A percentile compares a stretch with the other conserved stretches of the same genome.
Evolutionary conservation across 2,329 filamentous ascomycete species (phyloP).

Genomic region (Claviceps spartinae): DNA sequence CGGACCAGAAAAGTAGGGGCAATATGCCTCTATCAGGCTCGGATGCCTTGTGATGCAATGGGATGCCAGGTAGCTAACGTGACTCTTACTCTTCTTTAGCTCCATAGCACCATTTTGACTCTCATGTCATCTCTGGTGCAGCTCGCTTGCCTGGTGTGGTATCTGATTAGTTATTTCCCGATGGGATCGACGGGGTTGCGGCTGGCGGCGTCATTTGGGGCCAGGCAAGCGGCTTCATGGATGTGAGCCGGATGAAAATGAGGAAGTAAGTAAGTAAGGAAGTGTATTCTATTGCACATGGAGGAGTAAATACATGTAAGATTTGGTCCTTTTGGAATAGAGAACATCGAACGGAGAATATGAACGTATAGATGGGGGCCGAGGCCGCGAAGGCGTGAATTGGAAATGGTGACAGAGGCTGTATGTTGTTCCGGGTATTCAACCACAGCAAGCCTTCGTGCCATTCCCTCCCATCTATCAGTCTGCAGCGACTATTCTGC

Average conservation of each 20-base stretch:
- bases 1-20: not conserved
- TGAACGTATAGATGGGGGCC: too few relatives aligned
- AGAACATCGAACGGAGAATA: too few relatives aligned
- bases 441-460: too few relatives aligned
- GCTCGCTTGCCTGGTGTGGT: constrained; percentile 75
- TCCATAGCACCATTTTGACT: constrained; percentile 73
- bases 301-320: too few relatives aligned
- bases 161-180: constrained; percentile 92
- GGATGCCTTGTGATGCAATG: not conserved
- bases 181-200: constrained; percentile 87
- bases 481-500: too few relatives aligned
- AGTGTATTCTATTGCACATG: too few relatives aligned
- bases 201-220: constrained; percentile 75
- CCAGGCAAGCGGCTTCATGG: constrained; percentile 74
- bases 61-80: not conserved
- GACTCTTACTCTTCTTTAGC: constrained; percentile 33
- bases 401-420: too few relatives aligned
- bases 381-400: too few relatives aligned
- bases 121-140: constrained; percentile 74
- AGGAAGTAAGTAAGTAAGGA: too few relatives aligned
- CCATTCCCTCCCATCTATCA: too few relatives aligned
- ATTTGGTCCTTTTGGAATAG: too few relatives aligned
- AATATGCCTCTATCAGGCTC: not conserved
- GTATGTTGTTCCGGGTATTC: too few relatives aligned
- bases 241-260: constrained; percentile 36